Percentiles rank a stretch among this genome's conserved stretches.
These are phyloP conservation scores for Lecanicillium sp. DNA, from an alignment of 2,329 filamentous ascomycete genomes.

Conservation along the genomic window DNA sequence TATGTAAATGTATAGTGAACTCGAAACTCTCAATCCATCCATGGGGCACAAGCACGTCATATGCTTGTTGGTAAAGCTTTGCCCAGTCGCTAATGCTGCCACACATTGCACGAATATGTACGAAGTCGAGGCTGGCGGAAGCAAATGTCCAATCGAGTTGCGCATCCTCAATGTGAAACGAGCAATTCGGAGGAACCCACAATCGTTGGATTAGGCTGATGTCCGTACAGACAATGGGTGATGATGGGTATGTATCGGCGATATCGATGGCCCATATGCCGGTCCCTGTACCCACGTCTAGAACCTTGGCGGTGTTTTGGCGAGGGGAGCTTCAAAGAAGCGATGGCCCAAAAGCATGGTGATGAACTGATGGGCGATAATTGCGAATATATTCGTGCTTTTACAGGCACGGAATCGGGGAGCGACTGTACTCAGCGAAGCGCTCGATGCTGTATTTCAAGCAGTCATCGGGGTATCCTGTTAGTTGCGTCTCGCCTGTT, in stretches of 20 bases:
- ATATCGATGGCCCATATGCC: conserved; percentile 39
- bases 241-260: conserved; percentile 25
- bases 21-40: conserved; percentile 30
- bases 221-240: conserved; percentile 30
- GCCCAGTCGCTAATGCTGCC: conserved; percentile 19
- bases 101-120: conserved; percentile 28
- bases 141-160: conserved; percentile 21
- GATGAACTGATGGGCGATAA: conserved; percentile 17
- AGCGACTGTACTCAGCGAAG: too few species aligned
- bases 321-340: conserved; percentile 10
- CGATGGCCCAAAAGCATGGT: conserved; percentile 15
- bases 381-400: too few species aligned
- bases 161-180: conserved; percentile 28
- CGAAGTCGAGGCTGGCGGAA: conserved; percentile 17
- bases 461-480: too few species aligned
- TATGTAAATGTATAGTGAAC: conserved; percentile 13
- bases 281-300: conserved; percentile 10
- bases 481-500: too few species aligned
- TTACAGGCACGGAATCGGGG: too few species aligned
- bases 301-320: neutral
- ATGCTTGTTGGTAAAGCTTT: conserved; percentile 18
- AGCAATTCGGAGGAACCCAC: conserved; percentile 31
- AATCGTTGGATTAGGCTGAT: conserved; percentile 29
- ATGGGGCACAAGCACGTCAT: conserved; percentile 46
- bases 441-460: too few species aligned